Evolutionary conservation across 306 rosid genomes (phyloP).

Genomic region (Cucumis melo): DNA sequence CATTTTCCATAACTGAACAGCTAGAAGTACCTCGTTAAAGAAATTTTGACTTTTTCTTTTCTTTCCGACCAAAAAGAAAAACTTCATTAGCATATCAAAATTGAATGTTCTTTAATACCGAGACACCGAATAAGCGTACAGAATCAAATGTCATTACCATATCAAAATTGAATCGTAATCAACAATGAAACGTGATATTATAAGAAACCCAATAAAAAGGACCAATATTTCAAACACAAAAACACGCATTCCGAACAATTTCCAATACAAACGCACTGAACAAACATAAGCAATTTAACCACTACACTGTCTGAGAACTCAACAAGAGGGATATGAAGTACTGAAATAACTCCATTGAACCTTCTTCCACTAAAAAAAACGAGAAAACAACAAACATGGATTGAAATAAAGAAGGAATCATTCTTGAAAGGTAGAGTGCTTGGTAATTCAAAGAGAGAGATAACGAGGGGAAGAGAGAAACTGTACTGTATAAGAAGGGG

Average conservation of each 20-base stretch:
- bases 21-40: not conserved
- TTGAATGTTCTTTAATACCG: not conserved
- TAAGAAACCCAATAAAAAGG: not conserved
- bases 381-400: not conserved
- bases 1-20: not conserved
- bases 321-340: not conserved
- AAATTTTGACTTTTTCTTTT: not conserved
- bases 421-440: not conserved
- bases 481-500: slow-evolving; percentile 52
- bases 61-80: not conserved
- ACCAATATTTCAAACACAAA: not conserved
- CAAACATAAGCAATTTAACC: not conserved
- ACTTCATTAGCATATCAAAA: too few species aligned
- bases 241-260: not conserved
- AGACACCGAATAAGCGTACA: not conserved
- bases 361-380: not conserved
- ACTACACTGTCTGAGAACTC: not conserved
- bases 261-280: not conserved
- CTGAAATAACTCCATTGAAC: not conserved
- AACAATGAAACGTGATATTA: not conserved
- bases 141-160: not conserved
- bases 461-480: not conserved
- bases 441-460: not conserved
- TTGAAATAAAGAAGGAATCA: not conserved
- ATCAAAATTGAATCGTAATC: not conserved